Conservation (phyloP, 2,329 filamentous ascomycete species). For the Stenocarpella maydis region DNA sequence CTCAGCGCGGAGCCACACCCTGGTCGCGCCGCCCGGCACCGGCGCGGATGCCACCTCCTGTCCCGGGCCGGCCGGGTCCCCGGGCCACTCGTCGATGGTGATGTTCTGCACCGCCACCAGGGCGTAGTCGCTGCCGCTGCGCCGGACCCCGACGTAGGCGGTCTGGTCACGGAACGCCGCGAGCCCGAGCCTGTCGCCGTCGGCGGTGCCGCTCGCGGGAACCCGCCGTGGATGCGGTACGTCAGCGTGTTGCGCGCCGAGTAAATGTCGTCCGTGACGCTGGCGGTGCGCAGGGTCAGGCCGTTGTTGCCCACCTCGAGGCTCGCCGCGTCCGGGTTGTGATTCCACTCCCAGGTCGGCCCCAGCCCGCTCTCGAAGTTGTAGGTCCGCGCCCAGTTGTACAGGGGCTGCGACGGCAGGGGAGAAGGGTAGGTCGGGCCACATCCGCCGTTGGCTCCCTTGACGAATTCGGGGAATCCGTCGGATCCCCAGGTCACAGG, state of each 20-base stretch:
- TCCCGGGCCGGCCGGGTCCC: conserved; percentile 45
- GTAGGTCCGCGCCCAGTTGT: conserved; percentile 52
- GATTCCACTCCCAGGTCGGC: conserved; percentile 68
- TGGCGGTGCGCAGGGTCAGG: conserved; percentile 57
- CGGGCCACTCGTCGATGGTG: conserved; percentile 43
- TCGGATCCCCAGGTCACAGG: conserved; percentile 61
- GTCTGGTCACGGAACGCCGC: conserved; percentile 61
- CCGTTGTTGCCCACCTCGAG: conserved; percentile 54
- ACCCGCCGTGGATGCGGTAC: conserved; percentile 55
- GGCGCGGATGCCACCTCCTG: conserved; percentile 39
- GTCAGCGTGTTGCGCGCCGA: conserved; percentile 57
- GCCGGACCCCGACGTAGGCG: conserved; percentile 62
- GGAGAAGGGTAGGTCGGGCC: conserved; percentile 53
- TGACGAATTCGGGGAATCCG: conserved; percentile 57
- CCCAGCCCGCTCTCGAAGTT: conserved; percentile 53
- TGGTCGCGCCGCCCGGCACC: not conserved
- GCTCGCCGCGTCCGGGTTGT: conserved; percentile 62
- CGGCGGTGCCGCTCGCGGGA: conserved; percentile 53
- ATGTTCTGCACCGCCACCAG: conserved; percentile 44
- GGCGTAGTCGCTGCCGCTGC: conserved; percentile 42
- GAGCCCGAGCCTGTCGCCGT: conserved; percentile 61
- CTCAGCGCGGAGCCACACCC: conserved; percentile 49
- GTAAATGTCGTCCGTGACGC: conserved; percentile 60
- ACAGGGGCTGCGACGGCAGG: conserved; percentile 37
- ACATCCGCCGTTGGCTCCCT: conserved; percentile 55